Percentiles rank a stretch among this genome's conserved stretches.
phyloP scores from a whole-genome alignment of 306 rosid species.

The Albizia julibrissin region DNA sequence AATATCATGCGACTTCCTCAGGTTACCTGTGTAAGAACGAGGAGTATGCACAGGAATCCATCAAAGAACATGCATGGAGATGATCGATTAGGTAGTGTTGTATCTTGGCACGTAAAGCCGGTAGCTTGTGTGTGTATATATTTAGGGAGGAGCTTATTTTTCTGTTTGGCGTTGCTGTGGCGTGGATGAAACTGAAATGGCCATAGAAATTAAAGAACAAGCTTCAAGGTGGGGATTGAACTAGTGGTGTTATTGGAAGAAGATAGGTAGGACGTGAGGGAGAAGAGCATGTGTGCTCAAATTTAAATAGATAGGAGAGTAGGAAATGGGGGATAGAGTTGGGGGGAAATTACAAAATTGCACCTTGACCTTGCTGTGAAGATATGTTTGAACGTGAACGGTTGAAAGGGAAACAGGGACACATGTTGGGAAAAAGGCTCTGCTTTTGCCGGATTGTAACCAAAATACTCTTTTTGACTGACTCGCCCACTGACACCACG shows the following conservation, averaged over 20 bases:
- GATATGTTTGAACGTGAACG: constrained; percentile 52
- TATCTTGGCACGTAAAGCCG: constrained; percentile 19
- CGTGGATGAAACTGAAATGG: constrained; percentile 31
- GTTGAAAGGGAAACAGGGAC: constrained; percentile 74
- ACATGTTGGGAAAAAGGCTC: constrained; percentile 68
- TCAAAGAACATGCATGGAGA: constrained; percentile 3
- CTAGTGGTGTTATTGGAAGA: constrained; percentile 36
- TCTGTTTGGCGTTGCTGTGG: constrained; percentile 9
- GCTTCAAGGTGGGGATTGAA: constrained; percentile 25
- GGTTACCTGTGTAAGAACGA: constrained; percentile 27
- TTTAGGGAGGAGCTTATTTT: constrained; percentile 13
- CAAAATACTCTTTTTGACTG: constrained; percentile 66
- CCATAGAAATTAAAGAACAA: neutral
- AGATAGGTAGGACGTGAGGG: constrained; percentile 39
- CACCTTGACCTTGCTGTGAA: constrained; percentile 64
- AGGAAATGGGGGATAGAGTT: constrained; percentile 43
- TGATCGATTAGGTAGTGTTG: neutral
- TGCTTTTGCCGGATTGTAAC: constrained; percentile 84
- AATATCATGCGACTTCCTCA: constrained; percentile 34
- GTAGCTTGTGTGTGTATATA: constrained; percentile 21
- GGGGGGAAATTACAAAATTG: constrained; percentile 54
- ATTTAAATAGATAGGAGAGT: constrained; percentile 54
- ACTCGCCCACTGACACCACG: constrained; percentile 44
- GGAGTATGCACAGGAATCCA: constrained; percentile 32
- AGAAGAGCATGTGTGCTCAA: constrained; percentile 32